Base-by-base conservation (phyloP, 306 rosid species). In the Cyclanthera cordifolia region DNA sequence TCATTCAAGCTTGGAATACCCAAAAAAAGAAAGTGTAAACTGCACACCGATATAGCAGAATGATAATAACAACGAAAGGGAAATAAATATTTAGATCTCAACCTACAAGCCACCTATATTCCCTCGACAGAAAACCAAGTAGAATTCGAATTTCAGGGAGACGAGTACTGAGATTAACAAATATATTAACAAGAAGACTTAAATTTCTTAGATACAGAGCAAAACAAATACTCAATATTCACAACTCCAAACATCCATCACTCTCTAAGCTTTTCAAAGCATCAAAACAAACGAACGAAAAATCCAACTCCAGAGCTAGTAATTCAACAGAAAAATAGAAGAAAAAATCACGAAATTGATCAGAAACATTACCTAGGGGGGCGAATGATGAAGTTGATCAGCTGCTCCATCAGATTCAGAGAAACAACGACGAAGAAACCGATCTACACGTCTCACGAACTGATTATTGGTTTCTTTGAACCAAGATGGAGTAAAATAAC, bases 321-420 rank as follows among this genome's bases (percentile, higher is more conserved):
- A 51, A 63, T 69, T 21, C 67, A 14, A 66, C 3, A 32, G 11
- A 34, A 27, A 21, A 27, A 8, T 3, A 53, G 24, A 28, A 21
- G 6, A 65, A 57, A 1, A 55, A 23, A 49, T 1, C 24, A 16
- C 24, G 7, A 54, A 45, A 25, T 6, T 54, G 34, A 41, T 70
- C 39, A 34, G 34, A 16, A 69, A 23, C 25, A 25, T 47, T 52
- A 84, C 88, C 88, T 81, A 47, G 88, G 88, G 46, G 88, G 88
- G 46, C 88, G 84, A 70, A 84, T 84, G 30, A 84, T 81, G 74
- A 84, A 84, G 86, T 82, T 84, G 76, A 84, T 79, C 39, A 84
- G 88, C 75, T 79, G 88, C 67, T 84, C 88, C 88, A 84, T 80
- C 67, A 80, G 80, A 75, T 63, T 63, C 69, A 32, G 71, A 69